Evolutionary conservation across 257 asterid genomes (phyloP).

Genomic region (Solanum boliviense): DNA sequence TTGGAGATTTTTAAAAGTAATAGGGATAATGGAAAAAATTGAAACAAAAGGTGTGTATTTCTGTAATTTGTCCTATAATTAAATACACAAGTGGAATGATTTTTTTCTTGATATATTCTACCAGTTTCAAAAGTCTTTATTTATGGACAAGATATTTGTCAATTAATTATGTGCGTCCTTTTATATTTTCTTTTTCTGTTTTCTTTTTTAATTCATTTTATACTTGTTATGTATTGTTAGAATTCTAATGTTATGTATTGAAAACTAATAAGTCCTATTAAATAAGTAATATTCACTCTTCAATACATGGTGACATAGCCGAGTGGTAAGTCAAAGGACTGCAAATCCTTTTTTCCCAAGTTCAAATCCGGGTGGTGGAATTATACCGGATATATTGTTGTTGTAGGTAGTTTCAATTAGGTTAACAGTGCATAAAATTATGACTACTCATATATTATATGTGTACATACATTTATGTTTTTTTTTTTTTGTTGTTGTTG

Average conservation of each 20-base stretch:
- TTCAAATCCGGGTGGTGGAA: too few species aligned
- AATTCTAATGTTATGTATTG: not conserved
- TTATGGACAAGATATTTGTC: not conserved
- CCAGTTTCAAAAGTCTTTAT: not conserved
- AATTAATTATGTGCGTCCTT: not conserved
- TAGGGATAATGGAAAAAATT: too few species aligned
- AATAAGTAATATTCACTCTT: not conserved
- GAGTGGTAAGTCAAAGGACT: not conserved
- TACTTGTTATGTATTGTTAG: not conserved
- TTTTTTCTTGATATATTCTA: not conserved
- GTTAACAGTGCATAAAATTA: not conserved
- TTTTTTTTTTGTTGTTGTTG: too few species aligned
- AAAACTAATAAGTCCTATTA: not conserved
- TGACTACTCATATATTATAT: not conserved
- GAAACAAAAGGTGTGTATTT: too few species aligned
- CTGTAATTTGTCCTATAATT: too few species aligned
- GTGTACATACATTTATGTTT: not conserved
- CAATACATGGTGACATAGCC: not conserved
- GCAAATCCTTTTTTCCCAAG: too few species aligned
- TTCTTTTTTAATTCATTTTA: not conserved
- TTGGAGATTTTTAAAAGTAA: too few species aligned
- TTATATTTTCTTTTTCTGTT: not conserved
- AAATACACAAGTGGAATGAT: too few species aligned
- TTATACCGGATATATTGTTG: not conserved
- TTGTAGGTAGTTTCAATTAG: not conserved